Evolutionary conservation across 306 rosid genomes (phyloP), one percentile per base, ranked within the genome.

Genomic region (Geum urbanum): DNA sequence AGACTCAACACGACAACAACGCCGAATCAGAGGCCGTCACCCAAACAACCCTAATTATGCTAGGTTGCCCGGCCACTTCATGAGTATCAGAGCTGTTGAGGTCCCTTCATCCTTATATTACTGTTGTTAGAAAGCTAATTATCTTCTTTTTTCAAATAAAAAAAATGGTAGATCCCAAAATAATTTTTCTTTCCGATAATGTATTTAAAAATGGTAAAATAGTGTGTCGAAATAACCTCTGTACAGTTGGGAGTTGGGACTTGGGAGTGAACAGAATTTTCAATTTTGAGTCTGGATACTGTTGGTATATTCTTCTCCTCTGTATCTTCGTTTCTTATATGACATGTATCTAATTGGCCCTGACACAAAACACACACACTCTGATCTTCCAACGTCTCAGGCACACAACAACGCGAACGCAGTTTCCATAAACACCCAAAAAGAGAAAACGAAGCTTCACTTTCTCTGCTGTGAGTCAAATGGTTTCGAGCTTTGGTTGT

Each of bases 291-390:
- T 81, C 69, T 20, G 83, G 86, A 82, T 77, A 64, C 83, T 62
- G 83, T 68, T 54, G 87, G 92, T 75, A 91, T 91, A 88, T 88
- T 91, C 92, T 69, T 35, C 48, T 12, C 32, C 48, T 12, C 32
- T 51, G 43, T 51, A 20, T 78, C 61, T 69, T n/a, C n/a, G n/a
- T n/a, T 18, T 73, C 57, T 65, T 66, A 39, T 70, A 54, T 27
- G 32, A 27, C 32, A 27, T 27, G 32, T 27, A 51, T 70, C 79
- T 39, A 68, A 78, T 72, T 63, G 78, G 80, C 15, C n/a, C 77
- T 58, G 46, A 70, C 71, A 13, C 73, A 66, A 39, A 45, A 71
- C n/a, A 66, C 45, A 27, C 67, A 72, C 73, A 56, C 72, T 73
- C 70, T 9, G 52, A 64, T 9, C 58, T 51, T 74, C 64, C 39